Evolutionary conservation across 306 rosid genomes (phyloP).

Genomic region (Gynostemma pentaphyllum): DNA sequence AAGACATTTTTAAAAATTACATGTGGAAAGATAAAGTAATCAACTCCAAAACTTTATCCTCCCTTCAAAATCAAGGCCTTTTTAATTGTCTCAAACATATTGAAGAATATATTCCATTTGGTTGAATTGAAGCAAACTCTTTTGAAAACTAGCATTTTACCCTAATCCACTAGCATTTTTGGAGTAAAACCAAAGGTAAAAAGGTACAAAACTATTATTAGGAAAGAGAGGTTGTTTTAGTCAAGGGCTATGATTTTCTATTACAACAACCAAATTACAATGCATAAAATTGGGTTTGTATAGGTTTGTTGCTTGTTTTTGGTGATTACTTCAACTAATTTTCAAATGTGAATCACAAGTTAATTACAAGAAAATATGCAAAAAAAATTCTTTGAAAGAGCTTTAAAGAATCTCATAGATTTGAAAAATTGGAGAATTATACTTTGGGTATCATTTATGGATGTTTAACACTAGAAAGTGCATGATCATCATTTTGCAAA

Average conservation of each 20-base stretch:
- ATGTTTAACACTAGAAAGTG: too few species aligned
- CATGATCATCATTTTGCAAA: too few species aligned
- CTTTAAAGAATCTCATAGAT: not conserved
- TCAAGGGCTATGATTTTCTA: not conserved
- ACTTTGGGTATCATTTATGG: too few species aligned
- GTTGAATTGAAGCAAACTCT: not conserved
- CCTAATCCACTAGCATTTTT: not conserved
- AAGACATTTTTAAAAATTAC: not conserved
- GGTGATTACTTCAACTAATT: not conserved
- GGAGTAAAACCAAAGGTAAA: slow-evolving; percentile 1
- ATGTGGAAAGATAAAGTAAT: not conserved
- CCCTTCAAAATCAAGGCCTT: too few species aligned
- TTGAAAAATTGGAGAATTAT: not conserved
- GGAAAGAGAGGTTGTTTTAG: not conserved
- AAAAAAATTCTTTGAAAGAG: not conserved
- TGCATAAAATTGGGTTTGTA: not conserved
- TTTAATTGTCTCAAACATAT: too few species aligned
- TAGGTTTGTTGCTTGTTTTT: slow-evolving; percentile 4
- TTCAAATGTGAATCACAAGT: not conserved
- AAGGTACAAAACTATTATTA: not conserved
- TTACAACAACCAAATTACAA: slow-evolving; percentile 3
- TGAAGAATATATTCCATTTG: too few species aligned
- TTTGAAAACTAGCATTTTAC: too few species aligned
- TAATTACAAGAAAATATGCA: not conserved
- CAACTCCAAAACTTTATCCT: too few species aligned